phyloP scores from a whole-genome alignment of 352 stramenopile species.

The Albugo laibachii region DNA sequence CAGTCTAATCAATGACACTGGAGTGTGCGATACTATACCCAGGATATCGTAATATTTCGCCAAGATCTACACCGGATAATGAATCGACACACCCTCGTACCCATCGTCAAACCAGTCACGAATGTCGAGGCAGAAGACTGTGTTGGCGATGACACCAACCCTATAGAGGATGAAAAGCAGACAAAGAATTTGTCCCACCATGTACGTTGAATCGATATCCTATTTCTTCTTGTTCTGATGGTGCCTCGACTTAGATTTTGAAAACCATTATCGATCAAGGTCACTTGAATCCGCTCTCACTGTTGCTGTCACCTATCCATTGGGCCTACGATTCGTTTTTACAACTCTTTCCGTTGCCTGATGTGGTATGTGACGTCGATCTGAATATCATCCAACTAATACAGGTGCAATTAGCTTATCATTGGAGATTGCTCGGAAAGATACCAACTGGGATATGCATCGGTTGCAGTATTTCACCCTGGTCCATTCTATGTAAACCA shows the following conservation, averaged over 20 bases:
- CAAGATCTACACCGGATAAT: conserved; percentile 85
- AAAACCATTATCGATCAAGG: conserved; percentile 85
- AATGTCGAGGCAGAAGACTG: too few relatives aligned
- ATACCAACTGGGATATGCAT: conserved; percentile 67
- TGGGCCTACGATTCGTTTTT: conserved; percentile 87
- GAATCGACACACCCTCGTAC: conserved; percentile 68
- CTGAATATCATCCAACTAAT: neutral
- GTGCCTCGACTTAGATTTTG: conserved; percentile 27
- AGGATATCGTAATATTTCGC: conserved; percentile 87
- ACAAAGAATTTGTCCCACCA: neutral
- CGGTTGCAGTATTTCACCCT: conserved; percentile 59
- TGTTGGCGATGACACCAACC: too few relatives aligned
- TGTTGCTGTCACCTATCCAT: conserved; percentile 81
- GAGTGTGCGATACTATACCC: conserved; percentile 81
- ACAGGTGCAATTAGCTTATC: conserved; percentile 21
- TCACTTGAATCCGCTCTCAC: conserved; percentile 80
- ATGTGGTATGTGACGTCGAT: conserved; percentile 29
- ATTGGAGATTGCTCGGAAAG: conserved; percentile 65
- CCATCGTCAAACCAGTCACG: conserved; percentile 7
- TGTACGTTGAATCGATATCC: neutral
- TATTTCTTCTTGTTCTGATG: neutral
- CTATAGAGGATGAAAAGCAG: too few relatives aligned
- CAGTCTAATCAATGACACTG: neutral
- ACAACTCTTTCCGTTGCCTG: conserved; percentile 82
- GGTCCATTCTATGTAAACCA: conserved; percentile 68